These are phyloP conservation scores for Trametes cubensis DNA, from an alignment of 768 basidiomycete genomes.

Conservation along the genomic window DNA sequence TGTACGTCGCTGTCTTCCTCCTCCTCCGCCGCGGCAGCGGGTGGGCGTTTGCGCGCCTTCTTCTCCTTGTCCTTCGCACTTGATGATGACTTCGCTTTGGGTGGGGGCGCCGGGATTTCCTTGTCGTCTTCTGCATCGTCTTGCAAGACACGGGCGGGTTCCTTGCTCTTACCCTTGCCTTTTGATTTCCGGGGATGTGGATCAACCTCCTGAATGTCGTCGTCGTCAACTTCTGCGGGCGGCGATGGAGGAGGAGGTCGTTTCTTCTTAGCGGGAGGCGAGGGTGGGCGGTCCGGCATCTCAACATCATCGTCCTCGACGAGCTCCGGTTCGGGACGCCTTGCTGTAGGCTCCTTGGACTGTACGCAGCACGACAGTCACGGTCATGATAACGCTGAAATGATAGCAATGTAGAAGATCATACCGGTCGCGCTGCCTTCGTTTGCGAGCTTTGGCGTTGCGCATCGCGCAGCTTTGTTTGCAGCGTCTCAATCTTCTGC, in stretches of 20 bases:
- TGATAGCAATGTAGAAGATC: background rate
- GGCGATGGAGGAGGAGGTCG: background rate
- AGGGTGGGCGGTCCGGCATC: constrained; percentile 24
- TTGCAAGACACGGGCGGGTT: background rate
- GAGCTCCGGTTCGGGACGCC: background rate
- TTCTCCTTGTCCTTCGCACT: constrained; percentile 4
- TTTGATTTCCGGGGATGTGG: constrained; percentile 21
- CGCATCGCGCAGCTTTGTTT: background rate
- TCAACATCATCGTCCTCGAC: constrained; percentile 11
- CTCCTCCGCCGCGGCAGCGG: background rate
- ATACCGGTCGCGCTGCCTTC: constrained; percentile 2
- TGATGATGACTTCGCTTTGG: background rate
- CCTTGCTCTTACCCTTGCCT: constrained; percentile 22
- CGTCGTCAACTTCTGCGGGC: constrained; percentile 20
- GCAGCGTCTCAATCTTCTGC: constrained; percentile 6
- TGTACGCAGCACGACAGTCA: background rate
- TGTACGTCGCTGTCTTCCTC: constrained; percentile 22
- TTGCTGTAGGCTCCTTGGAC: background rate
- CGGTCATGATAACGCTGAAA: no score
- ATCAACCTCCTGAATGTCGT: constrained; percentile 37
- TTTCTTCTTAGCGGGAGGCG: constrained; percentile 10
- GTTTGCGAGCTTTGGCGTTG: background rate
- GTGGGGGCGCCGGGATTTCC: background rate
- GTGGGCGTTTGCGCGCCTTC: constrained; percentile 6
- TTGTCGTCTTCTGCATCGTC: constrained; percentile 3